Evolutionary conservation across 208 protist genomes (phyloP).

Genomic region (Cochliopodium minus): DNA sequence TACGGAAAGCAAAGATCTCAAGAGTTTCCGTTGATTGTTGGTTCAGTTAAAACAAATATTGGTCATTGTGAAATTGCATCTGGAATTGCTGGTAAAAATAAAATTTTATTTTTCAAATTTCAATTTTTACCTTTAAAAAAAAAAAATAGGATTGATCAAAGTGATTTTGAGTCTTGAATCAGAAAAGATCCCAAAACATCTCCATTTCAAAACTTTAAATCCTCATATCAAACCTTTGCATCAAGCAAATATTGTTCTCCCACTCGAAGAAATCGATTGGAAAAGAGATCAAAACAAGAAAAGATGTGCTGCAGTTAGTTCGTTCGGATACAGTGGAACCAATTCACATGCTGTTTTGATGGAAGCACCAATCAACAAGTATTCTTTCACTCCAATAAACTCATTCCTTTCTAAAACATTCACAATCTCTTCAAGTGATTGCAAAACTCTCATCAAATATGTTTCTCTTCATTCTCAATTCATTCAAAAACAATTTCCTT

Average conservation of each 20-base stretch:
- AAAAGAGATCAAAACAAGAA: not conserved
- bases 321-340: slow-evolving; percentile 20
- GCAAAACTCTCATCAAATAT: too few relatives aligned
- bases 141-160: too few relatives aligned
- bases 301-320: slow-evolving; percentile 6
- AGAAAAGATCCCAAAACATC: not conserved
- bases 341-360: slow-evolving; percentile 16
- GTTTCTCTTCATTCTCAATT: too few relatives aligned
- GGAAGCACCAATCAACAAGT: not conserved
- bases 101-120: slow-evolving; percentile 9
- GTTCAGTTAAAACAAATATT: slow-evolving; percentile 20
- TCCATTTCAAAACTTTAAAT: slow-evolving; percentile 1
- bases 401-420: too few relatives aligned
- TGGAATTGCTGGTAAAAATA: slow-evolving; percentile 22
- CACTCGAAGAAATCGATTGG: not conserved
- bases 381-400: not conserved
- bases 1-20: not conserved
- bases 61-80: slow-evolving; percentile 23
- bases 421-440: too few relatives aligned
- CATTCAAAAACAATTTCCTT: too few relatives aligned
- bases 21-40: slow-evolving; percentile 8
- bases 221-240: not conserved
- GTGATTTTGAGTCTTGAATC: not conserved
- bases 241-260: not conserved
- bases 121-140: too few relatives aligned